Base-by-base conservation (phyloP, 2,329 filamentous ascomycete species). In the Neonectria magnoliae region DNA sequence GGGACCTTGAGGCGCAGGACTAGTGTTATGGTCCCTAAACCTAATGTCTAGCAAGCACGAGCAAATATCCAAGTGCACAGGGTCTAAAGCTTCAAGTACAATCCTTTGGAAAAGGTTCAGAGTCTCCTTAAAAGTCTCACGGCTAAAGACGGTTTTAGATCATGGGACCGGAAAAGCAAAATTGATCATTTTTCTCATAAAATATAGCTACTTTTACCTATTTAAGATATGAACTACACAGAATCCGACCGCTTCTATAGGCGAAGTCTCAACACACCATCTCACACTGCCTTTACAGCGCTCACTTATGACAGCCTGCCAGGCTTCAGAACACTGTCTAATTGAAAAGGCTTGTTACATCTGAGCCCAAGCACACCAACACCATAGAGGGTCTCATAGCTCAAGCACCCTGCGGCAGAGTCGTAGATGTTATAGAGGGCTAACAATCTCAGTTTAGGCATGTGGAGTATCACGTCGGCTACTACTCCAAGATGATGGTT, bases 31-130 rank as follows among this genome's bases (percentile, higher is more conserved):
- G n/a, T n/a, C n/a, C 41, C 5, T 51, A 25, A 36, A n/a, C 27
- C 55, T 29, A 50, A 50, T 57, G 16, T 57, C 55, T 13, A 50
- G 44, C 42, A 44, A 57, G 55, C 55, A 50, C 31, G 55, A 57
- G 42, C 44, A 42, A 27, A 57, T 50, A 11, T 57, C 44, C 29
- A 57, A 31, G 42, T 50, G 55, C 5, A 4, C n/a, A n/a, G 55
- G 44, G 44, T 50, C 31, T 5, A 57, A 50, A 27, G 9, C 55
- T 50, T 50, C 31, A 25, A 57, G 44, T 2, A 57, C 55, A 38
- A 27, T 50, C n/a, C 50, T 29, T 41, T 57, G 29, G 42, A 57
- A 33, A 9, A 50, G 29, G 14, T 14, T n/a, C 20, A 57, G 44
- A 18, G 55, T 57, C 25, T 38, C 55, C 33, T 57, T 4, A 27